Base-by-base conservation (phyloP, 371 early-diverging fungal species). In the Coemansia sp. region DNA sequence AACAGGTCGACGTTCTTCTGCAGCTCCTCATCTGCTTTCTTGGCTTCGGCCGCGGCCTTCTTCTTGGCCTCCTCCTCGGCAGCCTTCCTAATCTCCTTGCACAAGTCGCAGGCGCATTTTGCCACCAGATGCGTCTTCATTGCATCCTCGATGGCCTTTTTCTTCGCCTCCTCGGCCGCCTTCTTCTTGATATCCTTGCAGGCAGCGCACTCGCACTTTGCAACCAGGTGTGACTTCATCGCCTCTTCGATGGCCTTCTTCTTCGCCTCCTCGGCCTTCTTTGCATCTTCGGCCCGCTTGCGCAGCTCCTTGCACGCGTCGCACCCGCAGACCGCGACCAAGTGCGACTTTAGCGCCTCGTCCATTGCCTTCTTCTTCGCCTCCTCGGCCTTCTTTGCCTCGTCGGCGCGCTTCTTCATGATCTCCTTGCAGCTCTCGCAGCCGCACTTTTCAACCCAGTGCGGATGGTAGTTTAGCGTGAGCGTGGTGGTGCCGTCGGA, bases 341-440 rank as follows among this genome's bases (percentile, higher is more conserved):
- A 20, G n/a, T 47, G 47, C 20, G 47, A 6, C 47, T 47, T 47
- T 12, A 7, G 6, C 11, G 52, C 52, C 14, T 30, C 59, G 8
- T 59, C 16, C 7, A 1, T 10, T 38, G 59, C 48, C 20, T 20
- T 20, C 45, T 57, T 57, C 55, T 38, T 55, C 35, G 54, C 55
- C 20, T 59, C 39, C 6, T 14, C 38, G 35, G 36, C 58, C 36
- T 57, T 48, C 26, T 49, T 54, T 14, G 36, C 65, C n/a, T 36
- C 65, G 3, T 43, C 50, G 1, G 62, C 50, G 6, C 58, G 50
- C 39, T 48, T 53, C 55, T 57, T 45, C 43, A 5, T 39, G 36
- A 65, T 59, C n/a, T n/a, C n/a, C 45, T 49, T 55, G 65, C 69
- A 68, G 38, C 42, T 63, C 14, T 52, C 65, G 51, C 74, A 72